Evolutionary conservation across 2,329 filamentous ascomycete species (phyloP).

Genomic region (Pseudogymnoascus verrucosus): DNA sequence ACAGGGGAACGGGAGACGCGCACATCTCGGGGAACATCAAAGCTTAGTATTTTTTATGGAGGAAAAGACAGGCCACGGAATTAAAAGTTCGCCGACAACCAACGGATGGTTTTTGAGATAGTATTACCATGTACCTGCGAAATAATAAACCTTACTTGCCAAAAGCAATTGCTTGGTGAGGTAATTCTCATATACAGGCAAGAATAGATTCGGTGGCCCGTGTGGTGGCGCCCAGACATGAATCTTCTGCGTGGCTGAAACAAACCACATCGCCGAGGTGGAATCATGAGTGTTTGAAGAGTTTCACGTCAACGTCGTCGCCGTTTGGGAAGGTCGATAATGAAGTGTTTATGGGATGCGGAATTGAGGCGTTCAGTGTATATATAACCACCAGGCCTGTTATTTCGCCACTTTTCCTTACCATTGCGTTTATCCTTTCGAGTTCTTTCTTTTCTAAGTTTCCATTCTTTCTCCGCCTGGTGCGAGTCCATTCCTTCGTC

Average conservation of each 20-base stretch:
- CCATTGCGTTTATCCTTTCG: not conserved
- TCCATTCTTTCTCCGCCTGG: conserved; percentile 1
- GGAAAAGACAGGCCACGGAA: not conserved
- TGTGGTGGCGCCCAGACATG: not conserved
- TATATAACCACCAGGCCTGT: not conserved
- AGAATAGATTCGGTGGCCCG: not conserved
- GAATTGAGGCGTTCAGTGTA: not conserved
- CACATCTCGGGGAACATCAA: not conserved
- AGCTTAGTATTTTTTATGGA: not conserved
- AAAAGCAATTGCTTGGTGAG: not conserved
- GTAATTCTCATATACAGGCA: not conserved
- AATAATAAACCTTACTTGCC: not conserved
- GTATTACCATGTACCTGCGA: not conserved
- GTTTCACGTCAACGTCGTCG: not conserved
- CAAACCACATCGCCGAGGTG: not conserved
- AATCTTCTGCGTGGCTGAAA: conserved; percentile 2
- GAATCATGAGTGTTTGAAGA: not conserved
- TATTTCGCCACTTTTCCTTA: not conserved
- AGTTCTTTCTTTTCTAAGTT: not conserved
- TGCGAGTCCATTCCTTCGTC: not conserved
- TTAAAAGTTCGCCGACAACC: not conserved
- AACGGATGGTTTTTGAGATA: not conserved
- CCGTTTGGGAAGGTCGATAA: not conserved
- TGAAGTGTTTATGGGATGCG: not conserved
- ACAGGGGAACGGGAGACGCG: not conserved